Evolutionary conservation across 768 basidiomycete species (phyloP), one percentile per base, ranked within the genome.

Genomic region (Daedaleopsis sinensis): DNA sequence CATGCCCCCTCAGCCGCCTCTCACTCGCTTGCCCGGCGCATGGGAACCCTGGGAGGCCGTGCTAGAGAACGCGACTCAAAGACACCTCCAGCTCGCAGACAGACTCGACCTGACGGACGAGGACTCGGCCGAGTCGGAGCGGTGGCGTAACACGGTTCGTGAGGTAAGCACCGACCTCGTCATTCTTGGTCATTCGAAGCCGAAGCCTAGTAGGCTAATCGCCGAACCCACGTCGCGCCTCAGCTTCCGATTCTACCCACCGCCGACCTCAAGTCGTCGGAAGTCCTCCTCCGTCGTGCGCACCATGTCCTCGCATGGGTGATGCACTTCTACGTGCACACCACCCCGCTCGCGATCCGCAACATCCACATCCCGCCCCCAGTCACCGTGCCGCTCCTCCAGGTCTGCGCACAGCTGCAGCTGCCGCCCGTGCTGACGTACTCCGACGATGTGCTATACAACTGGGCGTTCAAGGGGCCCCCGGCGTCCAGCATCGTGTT

Each of bases 401-500:
- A 85, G 58, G 82, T 94, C 16, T 91, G 85, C 23, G 72, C 78
- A 0, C 76, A 88, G 48, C 84, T 97, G 11, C 86, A 90, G 57
- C 77, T 97, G 1, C 95, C 96, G 0, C 94, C 96, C 0, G 79
- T 96, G 43, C 80, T 94, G 59, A 97, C 94, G 4, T 97, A 94
- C 71, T 89, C 94, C 11, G 94, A 96, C 71, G 89, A 89, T 32
- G 94, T 97, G 9, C 82, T 97, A 27, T 97, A 94, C 76, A 96
- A 96, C 72, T 92, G 90, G 88, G 71, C 68, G 5, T 71, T 70
- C 61, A 73, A 69, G 48, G 50, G n/a, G 8, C 59, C 64, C 15
- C 60, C 68, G n/a, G 32, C 61, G 43, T 51, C 65, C 3, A 32
- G 52, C 39, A n/a, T 47, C 7, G 55, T 60, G 21, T 57, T 63